Percentiles rank a stretch among this genome's conserved stretches.
Evolutionary conservation across 768 basidiomycete species (phyloP).

Genomic region (Dictyophora rubrovolvata): DNA sequence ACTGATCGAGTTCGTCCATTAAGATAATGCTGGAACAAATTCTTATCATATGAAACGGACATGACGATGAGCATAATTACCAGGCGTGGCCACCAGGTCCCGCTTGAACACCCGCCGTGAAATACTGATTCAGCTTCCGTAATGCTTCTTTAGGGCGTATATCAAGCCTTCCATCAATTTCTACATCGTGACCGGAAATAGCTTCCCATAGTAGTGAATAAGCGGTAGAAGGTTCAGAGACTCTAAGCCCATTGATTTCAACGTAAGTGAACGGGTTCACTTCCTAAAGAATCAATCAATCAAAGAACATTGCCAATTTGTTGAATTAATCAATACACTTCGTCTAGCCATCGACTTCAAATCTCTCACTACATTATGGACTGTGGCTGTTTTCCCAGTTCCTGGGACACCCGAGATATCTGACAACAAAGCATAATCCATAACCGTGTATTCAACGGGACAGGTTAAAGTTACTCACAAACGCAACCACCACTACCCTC

Average conservation of each 20-base stretch:
- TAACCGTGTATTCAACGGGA: not conserved
- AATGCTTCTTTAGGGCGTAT: slow-evolving; percentile 76
- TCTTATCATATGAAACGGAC: not conserved
- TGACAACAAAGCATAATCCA: slow-evolving; percentile 21
- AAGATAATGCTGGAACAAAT: slow-evolving; percentile 64
- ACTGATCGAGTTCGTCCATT: slow-evolving; percentile 98
- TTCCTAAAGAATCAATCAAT: slow-evolving; percentile 44
- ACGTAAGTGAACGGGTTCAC: slow-evolving; percentile 91
- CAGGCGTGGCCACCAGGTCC: slow-evolving; percentile 85
- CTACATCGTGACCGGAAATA: slow-evolving; percentile 68
- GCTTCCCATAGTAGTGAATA: slow-evolving; percentile 90
- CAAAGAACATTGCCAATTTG: not conserved
- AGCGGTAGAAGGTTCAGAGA: slow-evolving; percentile 87
- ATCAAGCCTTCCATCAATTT: slow-evolving; percentile 50
- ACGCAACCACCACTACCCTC: slow-evolving; percentile 93
- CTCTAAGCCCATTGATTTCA: slow-evolving; percentile 92
- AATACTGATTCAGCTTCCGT: slow-evolving; percentile 67
- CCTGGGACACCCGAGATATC: slow-evolving; percentile 99
- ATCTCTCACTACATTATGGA: slow-evolving; percentile 85
- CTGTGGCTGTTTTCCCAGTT: slow-evolving; percentile 94
- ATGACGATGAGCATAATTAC: slow-evolving; percentile 33
- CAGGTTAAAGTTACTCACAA: slow-evolving; percentile 45
- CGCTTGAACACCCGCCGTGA: slow-evolving; percentile 48
- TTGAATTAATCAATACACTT: slow-evolving; percentile 34
- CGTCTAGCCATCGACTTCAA: slow-evolving; percentile 81